These are phyloP conservation scores for Emergomyces pasteurianus DNA, from an alignment of 2,329 filamentous ascomycete genomes.

Conservation along the genomic window DNA sequence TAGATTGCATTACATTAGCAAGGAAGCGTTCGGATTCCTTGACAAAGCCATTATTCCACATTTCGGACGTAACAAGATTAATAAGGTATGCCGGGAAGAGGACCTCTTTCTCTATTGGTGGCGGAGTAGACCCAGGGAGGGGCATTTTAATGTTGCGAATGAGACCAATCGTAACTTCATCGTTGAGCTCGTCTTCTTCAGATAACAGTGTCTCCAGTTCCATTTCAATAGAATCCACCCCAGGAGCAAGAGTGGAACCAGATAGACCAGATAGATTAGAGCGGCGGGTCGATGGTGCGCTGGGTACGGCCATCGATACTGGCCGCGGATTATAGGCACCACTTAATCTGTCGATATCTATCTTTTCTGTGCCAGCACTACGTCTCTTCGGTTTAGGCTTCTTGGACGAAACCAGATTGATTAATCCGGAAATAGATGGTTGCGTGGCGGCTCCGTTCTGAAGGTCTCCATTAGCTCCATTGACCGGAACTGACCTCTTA, in stretches of 20 bases:
- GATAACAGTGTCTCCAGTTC: conserved; percentile 89
- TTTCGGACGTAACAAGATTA: conserved; percentile 96
- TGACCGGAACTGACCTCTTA: conserved; percentile 63
- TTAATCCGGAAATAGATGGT: conserved; percentile 59
- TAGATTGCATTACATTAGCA: conserved; percentile 98
- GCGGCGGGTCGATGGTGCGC: conserved; percentile 33
- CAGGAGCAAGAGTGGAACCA: conserved; percentile 65
- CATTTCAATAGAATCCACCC: conserved; percentile 81
- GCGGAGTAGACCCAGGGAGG: conserved; percentile 69
- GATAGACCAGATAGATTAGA: conserved; percentile 63
- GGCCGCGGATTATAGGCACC: conserved; percentile 86
- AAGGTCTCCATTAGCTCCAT: conserved; percentile 49
- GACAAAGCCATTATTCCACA: conserved; percentile 99
- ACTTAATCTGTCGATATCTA: conserved; percentile 81
- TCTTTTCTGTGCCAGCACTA: conserved; percentile 76
- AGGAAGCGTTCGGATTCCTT: conserved; percentile 98
- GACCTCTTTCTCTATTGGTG: conserved; percentile 95
- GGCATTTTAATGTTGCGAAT: conserved; percentile 97
- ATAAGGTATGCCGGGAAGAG: conserved; percentile 98
- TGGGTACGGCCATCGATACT: conserved; percentile 82
- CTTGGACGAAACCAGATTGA: conserved; percentile 94
- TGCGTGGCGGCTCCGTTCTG: conserved; percentile 49
- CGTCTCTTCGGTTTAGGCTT: conserved; percentile 74
- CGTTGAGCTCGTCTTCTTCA: conserved; percentile 90
- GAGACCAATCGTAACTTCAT: conserved; percentile 91